Conservation (phyloP, 169 alveolate genomes). For the Pseudocohnilembus persalinus region DNA sequence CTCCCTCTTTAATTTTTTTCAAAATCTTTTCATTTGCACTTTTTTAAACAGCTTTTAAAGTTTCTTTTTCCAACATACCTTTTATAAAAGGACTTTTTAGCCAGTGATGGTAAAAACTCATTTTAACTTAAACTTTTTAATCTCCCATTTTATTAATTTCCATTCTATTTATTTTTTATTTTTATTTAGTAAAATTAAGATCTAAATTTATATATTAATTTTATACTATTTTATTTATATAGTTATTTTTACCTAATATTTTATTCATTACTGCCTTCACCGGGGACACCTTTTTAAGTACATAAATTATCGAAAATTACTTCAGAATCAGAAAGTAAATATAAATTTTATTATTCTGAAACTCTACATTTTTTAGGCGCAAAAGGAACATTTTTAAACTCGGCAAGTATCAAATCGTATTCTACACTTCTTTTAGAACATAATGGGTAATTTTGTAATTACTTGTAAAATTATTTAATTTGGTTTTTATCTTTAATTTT, state of each 20-base stretch:
- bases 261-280: neutral
- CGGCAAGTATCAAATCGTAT: neutral
- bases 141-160: neutral
- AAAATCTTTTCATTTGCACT: neutral
- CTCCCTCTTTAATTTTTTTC: neutral
- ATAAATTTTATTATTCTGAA: neutral
- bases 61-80: neutral
- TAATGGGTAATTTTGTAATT: no score
- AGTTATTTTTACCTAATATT: no score
- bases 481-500: no score
- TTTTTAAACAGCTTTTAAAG: neutral
- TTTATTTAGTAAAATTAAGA: no score
- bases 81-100: neutral
- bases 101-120: neutral
- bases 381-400: neutral
- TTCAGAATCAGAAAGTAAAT: no score
- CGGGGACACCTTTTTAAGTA: neutral
- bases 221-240: no score
- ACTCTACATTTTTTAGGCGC: neutral
- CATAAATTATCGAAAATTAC: neutral
- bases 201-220: no score
- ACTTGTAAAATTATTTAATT: no score
- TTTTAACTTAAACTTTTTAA: neutral
- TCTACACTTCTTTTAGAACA: neutral
- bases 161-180: neutral